Evolutionary conservation across 2,329 filamentous ascomycete species (phyloP).

Genomic region (Davidsoniella neocaledoniae): DNA sequence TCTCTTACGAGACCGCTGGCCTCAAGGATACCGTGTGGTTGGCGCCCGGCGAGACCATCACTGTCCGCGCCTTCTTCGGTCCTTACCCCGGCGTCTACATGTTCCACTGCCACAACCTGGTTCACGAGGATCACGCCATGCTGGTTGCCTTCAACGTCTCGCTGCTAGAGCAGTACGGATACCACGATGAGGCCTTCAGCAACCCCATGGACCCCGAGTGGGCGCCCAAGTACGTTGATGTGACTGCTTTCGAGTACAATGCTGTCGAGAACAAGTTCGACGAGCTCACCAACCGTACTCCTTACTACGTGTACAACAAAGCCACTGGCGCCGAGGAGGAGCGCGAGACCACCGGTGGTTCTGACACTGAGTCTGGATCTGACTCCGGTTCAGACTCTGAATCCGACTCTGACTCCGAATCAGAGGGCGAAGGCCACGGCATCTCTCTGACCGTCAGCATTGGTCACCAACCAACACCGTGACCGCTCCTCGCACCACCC

Average conservation of each 20-base stretch:
- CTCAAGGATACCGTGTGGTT: slow-evolving; percentile 43
- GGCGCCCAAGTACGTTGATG: slow-evolving; percentile 13
- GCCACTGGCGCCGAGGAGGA: not conserved
- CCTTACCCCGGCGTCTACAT: slow-evolving; percentile 36
- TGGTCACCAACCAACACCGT: not conserved
- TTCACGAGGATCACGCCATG: slow-evolving; percentile 30
- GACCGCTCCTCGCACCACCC: not conserved
- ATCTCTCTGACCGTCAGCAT: no score
- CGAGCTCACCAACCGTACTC: slow-evolving; percentile 4
- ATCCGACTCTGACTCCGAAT: not conserved
- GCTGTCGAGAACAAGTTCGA: slow-evolving; percentile 4
- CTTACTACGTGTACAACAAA: slow-evolving; percentile 7
- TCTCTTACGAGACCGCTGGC: slow-evolving; percentile 35
- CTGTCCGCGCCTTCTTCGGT: slow-evolving; percentile 32
- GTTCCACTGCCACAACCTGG: slow-evolving; percentile 31
- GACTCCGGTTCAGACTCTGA: not conserved
- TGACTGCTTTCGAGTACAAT: not conserved
- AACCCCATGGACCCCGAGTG: slow-evolving; percentile 24
- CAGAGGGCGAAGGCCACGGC: not conserved
- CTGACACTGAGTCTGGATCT: not conserved
- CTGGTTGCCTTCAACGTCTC: slow-evolving; percentile 31
- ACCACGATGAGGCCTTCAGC: slow-evolving; percentile 22
- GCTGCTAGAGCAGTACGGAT: slow-evolving; percentile 22
- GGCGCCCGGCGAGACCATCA: slow-evolving; percentile 30
- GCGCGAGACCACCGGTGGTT: not conserved